A percentile compares a stretch with the other conserved stretches of the same genome.
Evolutionary conservation across 1,284 basidiomycete genomes (phyloP).

Genomic region (Leccinum pachyderme): DNA sequence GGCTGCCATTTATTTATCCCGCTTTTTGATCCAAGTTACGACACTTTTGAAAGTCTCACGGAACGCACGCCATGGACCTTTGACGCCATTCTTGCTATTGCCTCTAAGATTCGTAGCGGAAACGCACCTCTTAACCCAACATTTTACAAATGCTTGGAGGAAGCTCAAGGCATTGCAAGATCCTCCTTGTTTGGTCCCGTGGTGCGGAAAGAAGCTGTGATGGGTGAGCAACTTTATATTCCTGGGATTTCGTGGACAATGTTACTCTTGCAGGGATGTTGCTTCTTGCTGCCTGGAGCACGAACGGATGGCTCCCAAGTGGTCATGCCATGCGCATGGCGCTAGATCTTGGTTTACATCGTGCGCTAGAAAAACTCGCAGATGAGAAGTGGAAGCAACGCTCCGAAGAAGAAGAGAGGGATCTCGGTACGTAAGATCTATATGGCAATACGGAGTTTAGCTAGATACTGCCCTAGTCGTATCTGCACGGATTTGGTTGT

Average conservation of each 20-base stretch:
- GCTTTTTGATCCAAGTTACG: slow-evolving; percentile 85
- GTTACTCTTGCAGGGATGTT: slow-evolving; percentile 65
- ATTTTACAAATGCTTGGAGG: slow-evolving; percentile 88
- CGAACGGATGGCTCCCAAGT: slow-evolving; percentile 90
- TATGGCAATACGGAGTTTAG: slow-evolving; percentile 1
- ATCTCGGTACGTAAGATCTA: slow-evolving; percentile 58
- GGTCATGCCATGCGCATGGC: slow-evolving; percentile 95
- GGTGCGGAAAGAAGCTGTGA: slow-evolving; percentile 91
- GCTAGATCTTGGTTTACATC: slow-evolving; percentile 87
- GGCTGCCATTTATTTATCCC: slow-evolving; percentile 95
- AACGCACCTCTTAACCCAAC: slow-evolving; percentile 80
- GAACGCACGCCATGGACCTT: slow-evolving; percentile 93
- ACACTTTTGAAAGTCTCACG: slow-evolving; percentile 86
- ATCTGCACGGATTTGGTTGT: slow-evolving; percentile 90
- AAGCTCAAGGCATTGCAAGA: slow-evolving; percentile 91
- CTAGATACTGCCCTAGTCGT: slow-evolving; percentile 56
- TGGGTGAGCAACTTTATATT: slow-evolving; percentile 50
- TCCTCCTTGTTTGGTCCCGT: slow-evolving; percentile 91
- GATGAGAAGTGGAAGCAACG: slow-evolving; percentile 66
- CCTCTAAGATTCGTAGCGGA: slow-evolving; percentile 87
- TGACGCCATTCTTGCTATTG: slow-evolving; percentile 87
- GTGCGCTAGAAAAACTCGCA: slow-evolving; percentile 87
- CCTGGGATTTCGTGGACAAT: slow-evolving; percentile 6
- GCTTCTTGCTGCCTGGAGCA: slow-evolving; percentile 88
- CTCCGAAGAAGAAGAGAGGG: slow-evolving; percentile 80